phyloP scores from a whole-genome alignment of 306 rosid genomes.

The Cucumis cinereus region DNA sequence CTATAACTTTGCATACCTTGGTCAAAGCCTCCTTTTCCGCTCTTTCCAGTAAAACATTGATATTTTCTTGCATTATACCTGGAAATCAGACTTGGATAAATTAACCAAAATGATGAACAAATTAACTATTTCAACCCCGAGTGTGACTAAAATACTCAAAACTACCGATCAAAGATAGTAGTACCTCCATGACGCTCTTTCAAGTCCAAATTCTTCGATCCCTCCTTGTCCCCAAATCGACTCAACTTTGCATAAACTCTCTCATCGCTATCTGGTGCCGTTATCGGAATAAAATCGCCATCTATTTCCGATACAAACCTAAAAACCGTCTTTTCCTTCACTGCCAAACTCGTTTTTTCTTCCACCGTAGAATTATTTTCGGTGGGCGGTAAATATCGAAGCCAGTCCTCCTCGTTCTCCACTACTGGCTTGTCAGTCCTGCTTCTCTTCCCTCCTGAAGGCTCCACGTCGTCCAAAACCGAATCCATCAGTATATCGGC shows the following conservation, averaged over 20 bases:
- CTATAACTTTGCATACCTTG: conserved; percentile 41
- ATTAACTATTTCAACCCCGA: background rate
- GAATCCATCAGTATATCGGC: background rate
- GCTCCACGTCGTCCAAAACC: conserved; percentile 5
- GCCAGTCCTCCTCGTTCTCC: conserved; percentile 45
- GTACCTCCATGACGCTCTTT: conserved; percentile 39
- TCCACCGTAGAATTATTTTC: conserved; percentile 9
- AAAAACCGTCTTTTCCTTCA: conserved; percentile 46
- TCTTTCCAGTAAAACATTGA: conserved; percentile 44
- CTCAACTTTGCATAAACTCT: conserved; percentile 68
- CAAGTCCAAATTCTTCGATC: conserved; percentile 23
- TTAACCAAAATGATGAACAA: background rate
- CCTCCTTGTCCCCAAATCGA: conserved; percentile 32
- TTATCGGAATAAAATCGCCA: conserved; percentile 68
- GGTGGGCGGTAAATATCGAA: conserved; percentile 39
- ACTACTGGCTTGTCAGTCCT: conserved; percentile 16
- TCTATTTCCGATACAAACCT: conserved; percentile 70
- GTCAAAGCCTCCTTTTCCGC: conserved; percentile 68
- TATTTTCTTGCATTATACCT: conserved; percentile 61
- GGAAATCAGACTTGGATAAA: conserved; percentile 17
- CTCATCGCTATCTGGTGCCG: conserved; percentile 68
- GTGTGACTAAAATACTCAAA: background rate
- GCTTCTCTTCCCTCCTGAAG: conserved; percentile 40
- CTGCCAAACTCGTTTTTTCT: conserved; percentile 11
- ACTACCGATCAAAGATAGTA: background rate